Base-by-base conservation (phyloP, 1,284 basidiomycete genomes). In the Vanrija sp. region DNA sequence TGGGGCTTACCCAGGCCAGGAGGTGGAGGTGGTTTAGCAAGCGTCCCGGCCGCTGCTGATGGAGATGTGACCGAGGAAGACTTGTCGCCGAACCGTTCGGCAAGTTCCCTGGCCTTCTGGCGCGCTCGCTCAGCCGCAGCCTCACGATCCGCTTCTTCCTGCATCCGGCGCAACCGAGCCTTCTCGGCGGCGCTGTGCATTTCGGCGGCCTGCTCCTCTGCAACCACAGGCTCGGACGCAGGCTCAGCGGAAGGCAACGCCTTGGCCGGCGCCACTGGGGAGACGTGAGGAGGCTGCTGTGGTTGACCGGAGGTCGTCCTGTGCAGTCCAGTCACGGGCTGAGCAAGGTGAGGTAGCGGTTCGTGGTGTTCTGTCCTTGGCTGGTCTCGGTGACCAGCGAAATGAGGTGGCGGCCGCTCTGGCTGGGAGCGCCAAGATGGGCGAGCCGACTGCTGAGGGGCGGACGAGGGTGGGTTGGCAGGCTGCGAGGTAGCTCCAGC, bases 111-210 rank as follows among this genome's bases (percentile, higher is more conserved):
- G 14, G 92, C 92, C 75, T 96, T 96, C 74, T 80, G 83, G 58
- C 84, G 82, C 3, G 93, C 93, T 21, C 93, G 80, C 66, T 94
- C 91, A 58, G 84, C 85, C 62, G 89, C 87, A 39, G 85, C 86
- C 68, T 89, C 86, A 14, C 92, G 81, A 64, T 91, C 88, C 59
- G 85, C 85, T 71, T 97, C 93, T 66, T 95, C 93, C 46, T 88
- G 84, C 68, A 91, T 83, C 46, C 91, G 62, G 21, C 79, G 62
- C 53, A 76, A 63, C 49, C 85, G 86, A 1, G 93, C 93, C 49
- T 91, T 83, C 65, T 91, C 91, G 3, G 92, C 93, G 4, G 91
- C 91, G 53, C 79, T 83, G 61, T 92, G 90, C 92, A 97, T 95
- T 47, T 90, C 83, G 43, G 86, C 85, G 64, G 89, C 89, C 63